Base-by-base conservation (phyloP, 257 asterid species). In the Ocimum tenuiflorum region DNA sequence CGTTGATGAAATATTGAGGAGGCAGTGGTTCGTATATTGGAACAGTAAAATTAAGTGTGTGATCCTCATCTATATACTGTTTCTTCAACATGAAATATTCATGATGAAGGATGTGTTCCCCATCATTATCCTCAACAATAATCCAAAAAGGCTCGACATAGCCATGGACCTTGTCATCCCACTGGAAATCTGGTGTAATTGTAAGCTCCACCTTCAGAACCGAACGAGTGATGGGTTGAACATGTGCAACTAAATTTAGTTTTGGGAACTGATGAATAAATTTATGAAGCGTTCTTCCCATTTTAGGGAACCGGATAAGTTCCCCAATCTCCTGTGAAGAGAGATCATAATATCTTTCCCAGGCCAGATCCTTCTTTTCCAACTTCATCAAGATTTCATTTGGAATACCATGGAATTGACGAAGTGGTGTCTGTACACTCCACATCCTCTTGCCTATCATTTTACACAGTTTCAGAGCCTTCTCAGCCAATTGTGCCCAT, bases 361-460 rank as follows among this genome's bases (percentile, higher is more conserved):
- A 83, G 57, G 88, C 83, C 65, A 83, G 35, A 78, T 83, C 88
- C 71, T 80, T 83, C 88, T 78, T 83, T 62, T 83, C 88, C 79
- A 83, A 33, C 69, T 75, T 80, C 82, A 77, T 79, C 77, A 83
- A 60, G 68, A 83, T 80, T 58, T 83, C 82, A 75, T 78, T 83
- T 49, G 77, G 82, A 60, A 80, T 78, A 60, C 88, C 88, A 53
- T 80, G 81, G 50, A 83, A 83, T 63, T 83, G 88, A 22, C 88
- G 86, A 48, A 83, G 88, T 47, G 88, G 86, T 12, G 86, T 83
- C 80, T 83, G 86, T 69, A 83, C 88, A 18, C 86, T 83, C 88
- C 88, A 83, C 84, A 80, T 80, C 67, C 83, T 78, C 78, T 73
- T 83, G 79, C 78, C 80, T 38, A 83, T 70, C 88, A 83, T 83